Percentiles rank a stretch among this genome's conserved stretches.
These are phyloP conservation scores for Cryptococcus floricola DNA, from an alignment of 1,284 basidiomycete genomes.

Conservation along the genomic window DNA sequence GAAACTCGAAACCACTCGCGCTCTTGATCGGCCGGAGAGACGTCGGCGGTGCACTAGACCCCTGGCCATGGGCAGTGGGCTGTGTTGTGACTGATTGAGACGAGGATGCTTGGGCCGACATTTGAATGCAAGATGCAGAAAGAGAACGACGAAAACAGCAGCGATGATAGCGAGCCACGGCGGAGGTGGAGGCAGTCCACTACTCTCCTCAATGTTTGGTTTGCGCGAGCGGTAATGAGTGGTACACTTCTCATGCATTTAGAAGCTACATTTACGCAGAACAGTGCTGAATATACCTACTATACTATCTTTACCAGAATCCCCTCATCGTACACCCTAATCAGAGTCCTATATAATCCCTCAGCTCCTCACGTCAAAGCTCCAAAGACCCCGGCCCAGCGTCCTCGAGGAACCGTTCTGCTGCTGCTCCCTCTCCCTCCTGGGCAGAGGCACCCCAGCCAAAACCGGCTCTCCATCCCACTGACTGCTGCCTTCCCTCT, in stretches of 20 bases:
- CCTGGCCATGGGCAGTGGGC: background rate
- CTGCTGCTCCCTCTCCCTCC: conserved; percentile 26
- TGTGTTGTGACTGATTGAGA: background rate
- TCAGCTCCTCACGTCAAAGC: conserved; percentile 27
- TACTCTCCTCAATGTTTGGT: too few relatives aligned
- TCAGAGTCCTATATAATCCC: too few relatives aligned
- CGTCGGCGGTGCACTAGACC: conserved; percentile 4
- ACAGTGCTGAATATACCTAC: too few relatives aligned
- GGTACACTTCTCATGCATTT: too few relatives aligned
- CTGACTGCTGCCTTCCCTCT: background rate
- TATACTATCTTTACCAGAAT: too few relatives aligned
- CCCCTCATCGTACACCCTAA: too few relatives aligned
- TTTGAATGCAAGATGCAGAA: background rate
- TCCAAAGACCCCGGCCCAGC: conserved; percentile 35
- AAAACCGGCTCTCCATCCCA: conserved; percentile 25
- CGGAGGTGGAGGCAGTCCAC: background rate
- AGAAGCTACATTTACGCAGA: too few relatives aligned
- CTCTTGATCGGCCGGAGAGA: conserved; percentile 26
- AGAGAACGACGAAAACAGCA: background rate
- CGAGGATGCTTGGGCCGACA: background rate
- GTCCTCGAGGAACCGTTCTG: conserved; percentile 12
- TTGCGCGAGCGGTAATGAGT: background rate
- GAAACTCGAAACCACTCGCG: conserved; percentile 46
- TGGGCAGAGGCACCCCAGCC: conserved; percentile 25
- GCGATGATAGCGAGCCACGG: background rate